phyloP scores from a whole-genome alignment of 768 basidiomycete species.

The Pluteus cervinus region DNA sequence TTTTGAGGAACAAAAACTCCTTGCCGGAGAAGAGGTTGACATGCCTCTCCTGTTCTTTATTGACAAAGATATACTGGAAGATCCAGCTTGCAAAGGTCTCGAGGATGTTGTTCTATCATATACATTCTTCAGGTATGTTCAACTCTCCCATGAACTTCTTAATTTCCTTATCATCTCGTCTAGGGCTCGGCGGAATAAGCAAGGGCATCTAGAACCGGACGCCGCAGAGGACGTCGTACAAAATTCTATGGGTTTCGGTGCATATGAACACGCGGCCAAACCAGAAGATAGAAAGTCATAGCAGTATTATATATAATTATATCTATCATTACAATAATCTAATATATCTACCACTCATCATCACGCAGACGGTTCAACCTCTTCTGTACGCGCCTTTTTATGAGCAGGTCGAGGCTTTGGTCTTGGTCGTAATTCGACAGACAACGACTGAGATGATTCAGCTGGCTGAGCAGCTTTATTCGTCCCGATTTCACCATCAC shows the following conservation, averaged over 20 bases:
- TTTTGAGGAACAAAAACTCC: slow-evolving; percentile 94
- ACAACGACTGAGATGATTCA: slow-evolving; percentile 12
- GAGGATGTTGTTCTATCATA: slow-evolving; percentile 93
- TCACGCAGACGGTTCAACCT: too few relatives aligned
- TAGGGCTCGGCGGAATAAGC: slow-evolving; percentile 81
- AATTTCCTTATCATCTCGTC: not conserved
- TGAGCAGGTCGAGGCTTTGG: slow-evolving; percentile 23
- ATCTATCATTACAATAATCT: slow-evolving; percentile 1
- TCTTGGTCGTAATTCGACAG: slow-evolving; percentile 25
- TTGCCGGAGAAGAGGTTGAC: slow-evolving; percentile 95
- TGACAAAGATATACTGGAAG: slow-evolving; percentile 93
- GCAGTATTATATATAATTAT: too few relatives aligned
- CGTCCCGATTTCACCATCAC: slow-evolving; percentile 19
- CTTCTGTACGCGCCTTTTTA: slow-evolving; percentile 5
- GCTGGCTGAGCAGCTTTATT: slow-evolving; percentile 11
- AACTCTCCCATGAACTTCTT: slow-evolving; percentile 13
- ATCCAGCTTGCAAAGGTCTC: slow-evolving; percentile 79
- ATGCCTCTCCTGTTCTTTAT: slow-evolving; percentile 99
- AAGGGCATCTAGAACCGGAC: slow-evolving; percentile 88
- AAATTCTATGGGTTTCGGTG: slow-evolving; percentile 70
- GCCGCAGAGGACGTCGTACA: slow-evolving; percentile 76
- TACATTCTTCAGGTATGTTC: slow-evolving; percentile 85
- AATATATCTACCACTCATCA: too few relatives aligned
- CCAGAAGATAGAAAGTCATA: too few relatives aligned
- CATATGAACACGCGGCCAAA: slow-evolving; percentile 51